Evolutionary conservation across 2,329 filamentous ascomycete species (phyloP).

Genomic region (Phyllosticta citriasiana): DNA sequence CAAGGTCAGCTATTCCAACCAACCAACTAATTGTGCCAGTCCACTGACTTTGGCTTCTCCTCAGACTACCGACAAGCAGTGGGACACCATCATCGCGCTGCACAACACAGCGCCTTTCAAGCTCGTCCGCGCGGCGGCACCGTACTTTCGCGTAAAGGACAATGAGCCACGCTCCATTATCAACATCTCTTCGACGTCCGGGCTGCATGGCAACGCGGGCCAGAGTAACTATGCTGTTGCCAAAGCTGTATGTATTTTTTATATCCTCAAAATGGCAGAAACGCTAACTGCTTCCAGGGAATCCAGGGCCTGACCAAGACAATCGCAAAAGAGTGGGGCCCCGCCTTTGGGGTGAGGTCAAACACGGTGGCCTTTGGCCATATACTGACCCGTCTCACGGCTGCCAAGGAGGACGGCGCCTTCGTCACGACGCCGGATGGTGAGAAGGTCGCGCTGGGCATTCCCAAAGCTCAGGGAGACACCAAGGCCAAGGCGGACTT

Average conservation of each 20-base stretch:
- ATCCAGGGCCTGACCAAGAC: conserved; percentile 77
- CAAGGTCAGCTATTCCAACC: conserved; percentile 38
- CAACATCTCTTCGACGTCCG: conserved; percentile 75
- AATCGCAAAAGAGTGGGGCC: conserved; percentile 86
- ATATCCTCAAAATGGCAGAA: too few species aligned
- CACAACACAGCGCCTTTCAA: conserved; percentile 82
- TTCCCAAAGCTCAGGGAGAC: conserved; percentile 32
- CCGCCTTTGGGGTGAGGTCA: conserved; percentile 66
- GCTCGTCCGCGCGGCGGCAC: conserved; percentile 65
- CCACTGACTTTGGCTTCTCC: neutral
- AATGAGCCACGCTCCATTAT: conserved; percentile 68
- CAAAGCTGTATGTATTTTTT: conserved; percentile 56
- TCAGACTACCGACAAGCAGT: conserved; percentile 77
- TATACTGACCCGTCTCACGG: conserved; percentile 71
- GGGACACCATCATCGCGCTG: conserved; percentile 76
- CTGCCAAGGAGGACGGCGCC: conserved; percentile 73
- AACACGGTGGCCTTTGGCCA: conserved; percentile 81
- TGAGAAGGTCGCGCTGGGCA: conserved; percentile 35
- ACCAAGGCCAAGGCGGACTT: conserved; percentile 26
- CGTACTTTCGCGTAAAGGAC: conserved; percentile 81
- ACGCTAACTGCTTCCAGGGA: conserved; percentile 20
- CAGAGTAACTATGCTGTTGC: conserved; percentile 82
- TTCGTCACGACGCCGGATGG: conserved; percentile 70
- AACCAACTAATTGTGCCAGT: neutral
- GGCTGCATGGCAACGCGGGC: conserved; percentile 80